Evolutionary conservation across 2,329 filamentous ascomycete genomes (phyloP).

Genomic region (Trichoderma polysporum): DNA sequence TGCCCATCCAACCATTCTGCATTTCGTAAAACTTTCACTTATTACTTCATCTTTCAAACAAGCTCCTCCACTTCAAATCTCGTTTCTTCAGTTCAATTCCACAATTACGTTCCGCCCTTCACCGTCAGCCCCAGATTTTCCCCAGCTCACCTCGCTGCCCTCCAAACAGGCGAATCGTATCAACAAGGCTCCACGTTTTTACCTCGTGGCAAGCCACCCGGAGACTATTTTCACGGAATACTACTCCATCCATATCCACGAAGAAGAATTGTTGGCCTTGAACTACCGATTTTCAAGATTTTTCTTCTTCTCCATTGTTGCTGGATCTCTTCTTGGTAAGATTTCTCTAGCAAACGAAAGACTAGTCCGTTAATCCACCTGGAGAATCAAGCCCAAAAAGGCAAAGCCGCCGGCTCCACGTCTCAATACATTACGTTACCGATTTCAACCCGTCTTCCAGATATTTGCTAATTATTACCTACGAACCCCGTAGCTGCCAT

Average conservation of each 20-base stretch:
- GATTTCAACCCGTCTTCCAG: neutral
- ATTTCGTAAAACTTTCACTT: neutral
- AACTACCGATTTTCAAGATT: neutral
- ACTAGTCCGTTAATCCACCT: slow-evolving; percentile 1
- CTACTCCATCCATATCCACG: neutral
- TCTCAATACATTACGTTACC: slow-evolving; percentile 14
- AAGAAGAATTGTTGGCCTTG: neutral
- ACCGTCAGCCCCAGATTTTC: slow-evolving; percentile 12
- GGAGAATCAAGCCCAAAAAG: neutral
- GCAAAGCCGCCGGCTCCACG: slow-evolving; percentile 18
- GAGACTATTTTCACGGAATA: neutral
- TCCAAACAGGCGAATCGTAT: neutral
- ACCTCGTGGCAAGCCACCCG: slow-evolving; percentile 14
- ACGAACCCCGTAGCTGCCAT: slow-evolving; percentile 2
- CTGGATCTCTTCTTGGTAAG: neutral
- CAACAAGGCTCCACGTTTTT: neutral
- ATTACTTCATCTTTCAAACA: no score
- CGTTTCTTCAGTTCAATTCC: neutral
- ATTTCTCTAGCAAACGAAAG: neutral
- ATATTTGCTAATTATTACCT: slow-evolving; percentile 20
- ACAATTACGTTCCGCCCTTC: slow-evolving; percentile 2
- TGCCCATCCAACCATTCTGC: neutral
- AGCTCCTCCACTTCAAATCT: neutral
- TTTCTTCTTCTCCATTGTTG: neutral
- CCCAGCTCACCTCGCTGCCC: neutral